These are phyloP conservation scores for Taxillus chinensis DNA, from an alignment of 164 flowering plant genomes.

Conservation along the genomic window DNA sequence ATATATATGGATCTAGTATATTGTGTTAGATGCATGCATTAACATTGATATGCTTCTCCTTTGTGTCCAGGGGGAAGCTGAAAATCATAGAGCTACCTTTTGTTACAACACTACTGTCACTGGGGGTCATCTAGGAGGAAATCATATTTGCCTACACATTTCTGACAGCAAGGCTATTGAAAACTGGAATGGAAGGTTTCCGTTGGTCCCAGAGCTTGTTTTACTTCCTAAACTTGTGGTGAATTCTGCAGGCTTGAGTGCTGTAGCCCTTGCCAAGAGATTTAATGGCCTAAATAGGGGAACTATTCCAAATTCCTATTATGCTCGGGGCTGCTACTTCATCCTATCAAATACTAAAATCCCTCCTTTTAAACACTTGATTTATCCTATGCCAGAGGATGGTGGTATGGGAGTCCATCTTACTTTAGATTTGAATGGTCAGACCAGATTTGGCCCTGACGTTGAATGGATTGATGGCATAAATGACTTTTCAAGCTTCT, in stretches of 20 bases:
- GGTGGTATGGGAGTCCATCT: constrained; percentile 97
- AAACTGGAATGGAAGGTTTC: constrained; percentile 21
- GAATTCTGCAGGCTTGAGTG: constrained; percentile 74
- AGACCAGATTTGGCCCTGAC: constrained; percentile 86
- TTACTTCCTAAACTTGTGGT: constrained; percentile 63
- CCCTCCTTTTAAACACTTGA: constrained; percentile 64
- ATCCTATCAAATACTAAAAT: constrained; percentile 39
- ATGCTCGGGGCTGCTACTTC: constrained; percentile 92
- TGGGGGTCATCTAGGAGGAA: constrained; percentile 52
- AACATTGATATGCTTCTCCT: neutral
- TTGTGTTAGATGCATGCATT: no score
- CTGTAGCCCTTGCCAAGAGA: constrained; percentile 59
- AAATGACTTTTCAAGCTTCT: constrained; percentile 58
- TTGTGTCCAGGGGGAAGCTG: constrained; percentile 85
- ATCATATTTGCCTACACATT: constrained; percentile 37
- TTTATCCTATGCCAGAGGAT: constrained; percentile 90
- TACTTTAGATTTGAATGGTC: constrained; percentile 73
- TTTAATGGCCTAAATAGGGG: constrained; percentile 29
- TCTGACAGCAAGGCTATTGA: constrained; percentile 43
- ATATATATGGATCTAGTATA: no score
- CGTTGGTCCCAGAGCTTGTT: constrained; percentile 42
- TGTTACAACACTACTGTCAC: constrained; percentile 60
- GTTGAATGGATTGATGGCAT: constrained; percentile 77
- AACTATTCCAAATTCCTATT: constrained; percentile 42
- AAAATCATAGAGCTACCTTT: constrained; percentile 49